Evolutionary conservation across 495 filamentous ascomycete genomes (phyloP).

Genomic region (Daldinia decipiens): DNA sequence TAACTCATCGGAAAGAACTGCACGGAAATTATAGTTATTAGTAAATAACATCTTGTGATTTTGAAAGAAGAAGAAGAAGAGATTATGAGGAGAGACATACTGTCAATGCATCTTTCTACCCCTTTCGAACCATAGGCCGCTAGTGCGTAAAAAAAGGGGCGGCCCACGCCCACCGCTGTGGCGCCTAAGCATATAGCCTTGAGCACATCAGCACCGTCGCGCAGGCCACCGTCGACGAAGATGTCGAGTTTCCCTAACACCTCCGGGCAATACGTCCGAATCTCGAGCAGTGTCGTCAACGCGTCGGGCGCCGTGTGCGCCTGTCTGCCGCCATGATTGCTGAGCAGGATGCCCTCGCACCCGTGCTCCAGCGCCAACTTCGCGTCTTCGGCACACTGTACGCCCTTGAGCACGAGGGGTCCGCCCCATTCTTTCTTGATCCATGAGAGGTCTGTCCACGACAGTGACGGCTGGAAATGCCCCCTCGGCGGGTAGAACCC

Average conservation of each 20-base stretch:
- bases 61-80: neutral
- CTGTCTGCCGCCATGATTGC: conserved; percentile 89
- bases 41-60: conserved; percentile 1
- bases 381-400: conserved; percentile 87
- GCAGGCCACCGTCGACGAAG: conserved; percentile 82
- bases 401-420: conserved; percentile 86
- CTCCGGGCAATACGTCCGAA: conserved; percentile 66
- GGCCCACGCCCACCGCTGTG: conserved; percentile 83
- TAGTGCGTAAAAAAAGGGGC: conserved; percentile 89
- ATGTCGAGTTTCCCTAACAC: conserved; percentile 79
- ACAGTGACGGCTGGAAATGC: conserved; percentile 75
- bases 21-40: conserved; percentile 9
- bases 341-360: conserved; percentile 81
- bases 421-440: conserved; percentile 82
- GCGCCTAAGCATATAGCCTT: conserved; percentile 88
- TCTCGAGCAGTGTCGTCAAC: conserved; percentile 81
- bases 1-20: conserved; percentile 47
- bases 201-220: conserved; percentile 85
- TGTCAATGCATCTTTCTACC: conserved; percentile 63
- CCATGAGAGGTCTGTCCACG: conserved; percentile 90
- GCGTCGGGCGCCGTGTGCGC: conserved; percentile 87
- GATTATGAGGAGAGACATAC: conserved; percentile 28
- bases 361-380: conserved; percentile 75
- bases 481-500: conserved; percentile 48
- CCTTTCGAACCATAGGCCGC: conserved; percentile 81